phyloP scores from a whole-genome alignment of 2,329 filamentous ascomycete genomes.

The Bimuria novae-zelandiae region DNA sequence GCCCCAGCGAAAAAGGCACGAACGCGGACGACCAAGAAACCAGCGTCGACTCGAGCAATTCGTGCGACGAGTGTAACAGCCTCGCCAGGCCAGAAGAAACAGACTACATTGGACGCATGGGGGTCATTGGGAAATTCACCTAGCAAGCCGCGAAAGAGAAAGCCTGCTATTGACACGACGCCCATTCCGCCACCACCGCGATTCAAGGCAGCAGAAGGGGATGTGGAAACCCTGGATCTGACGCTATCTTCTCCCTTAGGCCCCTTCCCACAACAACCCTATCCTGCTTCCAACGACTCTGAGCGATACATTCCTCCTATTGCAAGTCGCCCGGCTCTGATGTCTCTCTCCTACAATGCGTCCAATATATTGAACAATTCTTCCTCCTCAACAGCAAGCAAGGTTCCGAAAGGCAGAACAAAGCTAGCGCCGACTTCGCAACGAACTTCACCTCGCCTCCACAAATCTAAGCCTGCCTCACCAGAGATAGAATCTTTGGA shows the following conservation, averaged over 20 bases:
- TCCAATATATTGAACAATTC: conserved; percentile 30
- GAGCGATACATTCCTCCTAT: conserved; percentile 6
- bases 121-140: conserved; percentile 28
- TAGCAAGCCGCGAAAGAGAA: conserved; percentile 19
- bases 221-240: conserved; percentile 36
- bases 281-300: not conserved
- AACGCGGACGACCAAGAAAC: conserved; percentile 14
- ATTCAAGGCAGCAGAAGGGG: conserved; percentile 19
- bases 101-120: conserved; percentile 41
- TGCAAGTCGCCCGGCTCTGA: conserved; percentile 26
- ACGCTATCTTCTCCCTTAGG: conserved; percentile 31
- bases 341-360: conserved; percentile 34
- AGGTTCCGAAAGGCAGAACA: not conserved
- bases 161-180: conserved; percentile 7
- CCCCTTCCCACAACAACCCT: not conserved
- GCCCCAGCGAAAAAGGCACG: conserved; percentile 31
- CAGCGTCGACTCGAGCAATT: conserved; percentile 6
- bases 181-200: conserved; percentile 22
- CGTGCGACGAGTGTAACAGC: conserved; percentile 21
- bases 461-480: conserved; percentile 13
- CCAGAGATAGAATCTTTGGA: conserved; percentile 13
- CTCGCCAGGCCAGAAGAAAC: conserved; percentile 27
- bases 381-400: conserved; percentile 10
- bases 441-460: conserved; percentile 30
- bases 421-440: conserved; percentile 4